phyloP scores from a whole-genome alignment of 1,284 basidiomycete species.

The Leccinum variabile region DNA sequence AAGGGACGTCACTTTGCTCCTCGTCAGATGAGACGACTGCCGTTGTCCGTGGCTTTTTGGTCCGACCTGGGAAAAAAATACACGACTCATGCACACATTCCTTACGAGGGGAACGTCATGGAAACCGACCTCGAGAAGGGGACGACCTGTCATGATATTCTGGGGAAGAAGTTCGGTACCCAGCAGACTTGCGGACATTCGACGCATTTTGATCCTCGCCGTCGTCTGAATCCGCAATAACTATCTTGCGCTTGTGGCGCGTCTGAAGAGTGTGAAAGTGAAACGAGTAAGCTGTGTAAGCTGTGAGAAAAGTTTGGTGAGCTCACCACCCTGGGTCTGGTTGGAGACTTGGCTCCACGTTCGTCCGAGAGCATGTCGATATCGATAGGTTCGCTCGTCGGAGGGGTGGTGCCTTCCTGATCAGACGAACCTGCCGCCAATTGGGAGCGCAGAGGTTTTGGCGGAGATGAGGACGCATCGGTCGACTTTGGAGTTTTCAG shows the following conservation, averaged over 20 bases:
- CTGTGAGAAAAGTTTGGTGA: background rate
- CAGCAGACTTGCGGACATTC: slow-evolving; percentile 17
- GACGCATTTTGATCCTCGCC: slow-evolving; percentile 44
- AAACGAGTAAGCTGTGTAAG: background rate
- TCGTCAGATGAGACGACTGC: slow-evolving; percentile 42
- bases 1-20: slow-evolving; percentile 40
- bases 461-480: slow-evolving; percentile 31
- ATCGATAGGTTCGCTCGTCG: slow-evolving; percentile 73
- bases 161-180: slow-evolving; percentile 30
- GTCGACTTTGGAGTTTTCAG: slow-evolving; percentile 27
- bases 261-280: slow-evolving; percentile 18
- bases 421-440: slow-evolving; percentile 50
- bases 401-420: slow-evolving; percentile 52
- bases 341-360: slow-evolving; percentile 36
- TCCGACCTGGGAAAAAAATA: slow-evolving; percentile 28
- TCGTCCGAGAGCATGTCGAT: slow-evolving; percentile 65
- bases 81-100: slow-evolving; percentile 11
- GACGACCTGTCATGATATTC: slow-evolving; percentile 25
- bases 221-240: slow-evolving; percentile 68
- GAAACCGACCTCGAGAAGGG: slow-evolving; percentile 30
- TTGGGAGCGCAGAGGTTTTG: slow-evolving; percentile 25
- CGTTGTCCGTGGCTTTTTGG: slow-evolving; percentile 55
- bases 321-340: slow-evolving; percentile 18
- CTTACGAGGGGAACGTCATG: slow-evolving; percentile 20
- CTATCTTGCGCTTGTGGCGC: slow-evolving; percentile 65